phyloP scores from a whole-genome alignment of 2,329 filamentous ascomycete species.

The Fusarium sp. region DNA sequence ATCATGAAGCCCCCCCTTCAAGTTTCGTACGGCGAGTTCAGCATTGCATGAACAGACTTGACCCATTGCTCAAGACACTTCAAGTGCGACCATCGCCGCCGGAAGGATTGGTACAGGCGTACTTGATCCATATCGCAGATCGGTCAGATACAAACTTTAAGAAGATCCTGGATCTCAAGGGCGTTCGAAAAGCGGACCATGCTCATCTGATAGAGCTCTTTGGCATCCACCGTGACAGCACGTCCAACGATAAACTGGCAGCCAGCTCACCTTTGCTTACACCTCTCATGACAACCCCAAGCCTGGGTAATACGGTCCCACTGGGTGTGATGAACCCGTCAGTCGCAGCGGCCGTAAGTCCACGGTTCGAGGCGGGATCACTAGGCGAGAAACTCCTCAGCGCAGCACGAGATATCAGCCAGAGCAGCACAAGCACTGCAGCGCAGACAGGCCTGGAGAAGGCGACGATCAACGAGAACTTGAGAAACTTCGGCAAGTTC shows the following conservation, averaged over 20 bases:
- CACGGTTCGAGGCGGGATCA: conserved; percentile 82
- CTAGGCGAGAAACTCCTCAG: conserved; percentile 91
- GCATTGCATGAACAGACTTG: conserved; percentile 85
- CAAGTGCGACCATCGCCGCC: conserved; percentile 93
- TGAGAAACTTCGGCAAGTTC: conserved; percentile 97
- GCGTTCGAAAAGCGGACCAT: conserved; percentile 87
- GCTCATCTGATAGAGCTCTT: conserved; percentile 88
- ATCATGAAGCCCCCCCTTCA: conserved; percentile 59
- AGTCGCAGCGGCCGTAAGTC: conserved; percentile 57
- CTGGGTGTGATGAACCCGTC: conserved; percentile 58
- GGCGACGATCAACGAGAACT: conserved; percentile 88
- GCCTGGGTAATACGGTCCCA: conserved; percentile 55
- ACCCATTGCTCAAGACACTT: conserved; percentile 93
- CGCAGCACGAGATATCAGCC: conserved; percentile 87
- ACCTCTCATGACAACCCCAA: conserved; percentile 67
- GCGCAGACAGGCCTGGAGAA: conserved; percentile 65
- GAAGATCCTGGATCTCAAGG: conserved; percentile 96
- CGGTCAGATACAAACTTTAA: conserved; percentile 94
- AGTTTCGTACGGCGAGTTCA: conserved; percentile 90
- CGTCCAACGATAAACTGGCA: conserved; percentile 77
- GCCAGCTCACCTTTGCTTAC: conserved; percentile 78
- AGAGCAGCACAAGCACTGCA: conserved; percentile 54
- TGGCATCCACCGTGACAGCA: conserved; percentile 80
- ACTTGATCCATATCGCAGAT: conserved; percentile 96
- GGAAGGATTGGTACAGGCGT: conserved; percentile 95